Percentiles rank a stretch among this genome's conserved stretches.
These are phyloP conservation scores for Yamadazyma tumulicola DNA, from an alignment of 805 yeast genomes.

Conservation along the genomic window DNA sequence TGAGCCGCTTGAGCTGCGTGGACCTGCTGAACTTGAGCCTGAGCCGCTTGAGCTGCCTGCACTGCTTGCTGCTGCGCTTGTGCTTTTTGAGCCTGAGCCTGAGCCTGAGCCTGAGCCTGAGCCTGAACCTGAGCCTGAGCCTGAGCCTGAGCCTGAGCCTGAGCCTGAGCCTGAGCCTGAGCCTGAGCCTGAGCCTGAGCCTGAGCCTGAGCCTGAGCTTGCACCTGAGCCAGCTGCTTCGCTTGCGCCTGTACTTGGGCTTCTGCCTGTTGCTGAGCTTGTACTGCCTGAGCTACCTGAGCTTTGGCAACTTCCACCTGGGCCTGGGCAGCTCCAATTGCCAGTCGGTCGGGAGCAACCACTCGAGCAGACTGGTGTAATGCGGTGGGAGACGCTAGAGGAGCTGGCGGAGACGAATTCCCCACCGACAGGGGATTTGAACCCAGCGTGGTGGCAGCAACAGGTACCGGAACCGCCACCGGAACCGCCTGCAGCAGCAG, in stretches of 20 bases:
- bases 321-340: neutral
- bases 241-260: slow-evolving; percentile 1
- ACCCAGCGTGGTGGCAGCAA: too few species aligned
- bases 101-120: slow-evolving; percentile 5
- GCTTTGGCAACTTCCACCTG: slow-evolving; percentile 4
- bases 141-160: slow-evolving; percentile 3
- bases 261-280: slow-evolving; percentile 2
- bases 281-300: slow-evolving; percentile 5
- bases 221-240: slow-evolving; percentile 1
- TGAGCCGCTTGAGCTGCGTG: slow-evolving; percentile 1
- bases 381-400: too few species aligned
- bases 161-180: slow-evolving; percentile 2
- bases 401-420: too few species aligned
- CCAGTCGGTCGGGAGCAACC: neutral
- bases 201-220: slow-evolving; percentile 1
- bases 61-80: slow-evolving; percentile 7
- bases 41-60: slow-evolving; percentile 1
- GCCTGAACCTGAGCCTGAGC: slow-evolving; percentile 1
- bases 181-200: slow-evolving; percentile 1
- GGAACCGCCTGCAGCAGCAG: slow-evolving; percentile 2
- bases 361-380: neutral
- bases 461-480: neutral
- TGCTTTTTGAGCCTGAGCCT: slow-evolving; percentile 5
- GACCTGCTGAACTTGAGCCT: neutral
- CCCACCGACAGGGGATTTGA: too few species aligned